A percentile compares a stretch with the other conserved stretches of the same genome.
Evolutionary conservation across 2,329 filamentous ascomycete species (phyloP).

Genomic region (Pyricularia pennisetigena): DNA sequence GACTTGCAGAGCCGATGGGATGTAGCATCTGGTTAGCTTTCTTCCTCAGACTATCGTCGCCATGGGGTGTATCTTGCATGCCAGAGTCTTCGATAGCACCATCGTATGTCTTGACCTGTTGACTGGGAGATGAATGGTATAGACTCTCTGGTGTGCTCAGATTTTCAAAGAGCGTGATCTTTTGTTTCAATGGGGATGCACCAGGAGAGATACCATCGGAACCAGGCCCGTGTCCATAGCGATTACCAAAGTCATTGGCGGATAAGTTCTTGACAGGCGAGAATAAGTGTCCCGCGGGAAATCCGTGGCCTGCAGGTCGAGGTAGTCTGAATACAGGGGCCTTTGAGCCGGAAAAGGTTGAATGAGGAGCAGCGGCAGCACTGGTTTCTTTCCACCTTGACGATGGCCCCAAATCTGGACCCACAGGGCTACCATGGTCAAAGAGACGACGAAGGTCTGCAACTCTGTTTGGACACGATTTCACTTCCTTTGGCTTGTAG

Average conservation of each 20-base stretch:
- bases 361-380: background rate
- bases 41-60: background rate
- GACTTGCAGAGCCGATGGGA: background rate
- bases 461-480: conserved; percentile 14
- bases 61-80: background rate
- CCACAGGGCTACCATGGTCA: conserved; percentile 9
- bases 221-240: background rate
- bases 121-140: background rate
- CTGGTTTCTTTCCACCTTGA: background rate
- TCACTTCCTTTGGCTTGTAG: background rate
- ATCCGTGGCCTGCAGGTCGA: background rate
- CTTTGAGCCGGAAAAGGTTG: background rate
- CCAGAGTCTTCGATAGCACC: background rate
- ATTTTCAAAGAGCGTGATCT: conserved; percentile 17
- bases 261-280: background rate
- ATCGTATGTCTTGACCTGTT: background rate
- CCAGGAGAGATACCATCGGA: background rate
- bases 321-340: background rate
- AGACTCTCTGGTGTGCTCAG: conserved; percentile 5
- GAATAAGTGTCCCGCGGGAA: background rate
- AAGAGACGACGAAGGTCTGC: conserved; percentile 19
- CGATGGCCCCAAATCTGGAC: background rate
- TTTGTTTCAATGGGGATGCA: conserved; percentile 11
- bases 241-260: background rate
- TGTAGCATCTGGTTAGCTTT: background rate